phyloP scores from a whole-genome alignment of 1,284 basidiomycete genomes.

The Trichosporon coremiiforme region DNA sequence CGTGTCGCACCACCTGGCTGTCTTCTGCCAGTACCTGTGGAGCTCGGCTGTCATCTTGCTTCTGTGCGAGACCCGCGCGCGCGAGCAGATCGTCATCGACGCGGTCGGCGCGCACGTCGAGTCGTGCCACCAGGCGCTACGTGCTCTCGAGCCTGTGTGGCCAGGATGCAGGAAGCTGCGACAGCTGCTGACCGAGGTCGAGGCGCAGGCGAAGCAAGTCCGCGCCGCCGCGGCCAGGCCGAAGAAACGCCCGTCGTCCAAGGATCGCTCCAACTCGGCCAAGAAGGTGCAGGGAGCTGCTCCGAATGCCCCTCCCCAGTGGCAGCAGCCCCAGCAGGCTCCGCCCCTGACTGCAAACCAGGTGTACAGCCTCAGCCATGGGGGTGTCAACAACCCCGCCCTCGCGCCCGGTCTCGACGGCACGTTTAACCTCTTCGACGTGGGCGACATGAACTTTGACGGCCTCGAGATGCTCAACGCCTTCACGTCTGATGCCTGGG shows the following conservation, averaged over 20 bases:
- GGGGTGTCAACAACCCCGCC: neutral
- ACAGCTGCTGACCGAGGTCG: constrained; percentile 53
- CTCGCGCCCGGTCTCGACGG: constrained; percentile 12
- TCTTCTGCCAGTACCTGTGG: constrained; percentile 88
- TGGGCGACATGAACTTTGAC: constrained; percentile 53
- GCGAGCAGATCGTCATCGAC: constrained; percentile 66
- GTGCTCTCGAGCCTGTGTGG: constrained; percentile 83
- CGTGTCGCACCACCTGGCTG: constrained; percentile 81
- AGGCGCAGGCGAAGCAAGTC: constrained; percentile 50
- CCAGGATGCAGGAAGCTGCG: constrained; percentile 84
- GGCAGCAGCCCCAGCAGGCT: constrained; percentile 14
- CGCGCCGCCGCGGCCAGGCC: constrained; percentile 25
- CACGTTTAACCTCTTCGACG: constrained; percentile 40
- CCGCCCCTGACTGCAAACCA: neutral
- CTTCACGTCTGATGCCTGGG: constrained; percentile 41
- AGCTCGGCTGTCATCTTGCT: constrained; percentile 85
- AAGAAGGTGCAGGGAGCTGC: neutral
- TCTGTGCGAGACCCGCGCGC: constrained; percentile 80
- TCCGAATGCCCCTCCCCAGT: neutral
- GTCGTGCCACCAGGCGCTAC: constrained; percentile 69
- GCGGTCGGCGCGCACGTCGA: constrained; percentile 80
- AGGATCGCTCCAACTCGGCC: constrained; percentile 1
- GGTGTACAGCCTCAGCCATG: constrained; percentile 1
- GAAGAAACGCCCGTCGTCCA: constrained; percentile 40
- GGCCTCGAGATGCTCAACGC: constrained; percentile 52